These are phyloP conservation scores for Daldinia childiae DNA, from an alignment of 495 filamentous ascomycete genomes.

Conservation along the genomic window DNA sequence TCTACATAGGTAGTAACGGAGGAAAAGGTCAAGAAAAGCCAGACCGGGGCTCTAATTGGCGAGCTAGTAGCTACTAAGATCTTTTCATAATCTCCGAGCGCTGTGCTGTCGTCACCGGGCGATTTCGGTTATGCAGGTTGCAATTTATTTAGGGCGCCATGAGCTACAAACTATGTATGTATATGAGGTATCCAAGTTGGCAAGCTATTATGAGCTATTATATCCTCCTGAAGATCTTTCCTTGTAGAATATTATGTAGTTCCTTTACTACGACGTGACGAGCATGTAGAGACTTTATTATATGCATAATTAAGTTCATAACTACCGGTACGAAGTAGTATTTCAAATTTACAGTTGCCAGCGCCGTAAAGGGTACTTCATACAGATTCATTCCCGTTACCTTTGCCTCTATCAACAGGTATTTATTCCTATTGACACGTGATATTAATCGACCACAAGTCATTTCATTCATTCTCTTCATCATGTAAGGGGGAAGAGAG, in stretches of 20 bases:
- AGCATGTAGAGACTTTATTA: too few relatives aligned
- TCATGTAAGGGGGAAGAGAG: neutral
- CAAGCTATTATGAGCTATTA: neutral
- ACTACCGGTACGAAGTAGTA: neutral
- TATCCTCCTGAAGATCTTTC: conserved; percentile 18
- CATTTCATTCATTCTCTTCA: neutral
- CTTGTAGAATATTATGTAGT: neutral
- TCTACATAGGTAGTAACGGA: neutral
- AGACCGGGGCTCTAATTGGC: conserved; percentile 8
- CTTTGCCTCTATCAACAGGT: neutral
- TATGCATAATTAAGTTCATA: neutral
- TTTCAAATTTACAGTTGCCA: neutral
- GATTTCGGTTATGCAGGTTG: conserved; percentile 37
- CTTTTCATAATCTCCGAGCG: conserved; percentile 27
- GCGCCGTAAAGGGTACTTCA: neutral
- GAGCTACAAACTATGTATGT: neutral
- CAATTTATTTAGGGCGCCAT: conserved; percentile 22
- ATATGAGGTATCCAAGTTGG: conserved; percentile 9
- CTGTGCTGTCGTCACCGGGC: conserved; percentile 17
- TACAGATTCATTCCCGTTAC: too few relatives aligned
- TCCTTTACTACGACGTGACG: neutral
- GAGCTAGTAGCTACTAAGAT: conserved; percentile 3
- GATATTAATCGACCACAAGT: neutral
- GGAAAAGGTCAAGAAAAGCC: conserved; percentile 1
- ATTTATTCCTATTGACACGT: neutral